These are phyloP conservation scores for Naganishia sp. DNA, from an alignment of 1,284 basidiomycete genomes.

Conservation along the genomic window DNA sequence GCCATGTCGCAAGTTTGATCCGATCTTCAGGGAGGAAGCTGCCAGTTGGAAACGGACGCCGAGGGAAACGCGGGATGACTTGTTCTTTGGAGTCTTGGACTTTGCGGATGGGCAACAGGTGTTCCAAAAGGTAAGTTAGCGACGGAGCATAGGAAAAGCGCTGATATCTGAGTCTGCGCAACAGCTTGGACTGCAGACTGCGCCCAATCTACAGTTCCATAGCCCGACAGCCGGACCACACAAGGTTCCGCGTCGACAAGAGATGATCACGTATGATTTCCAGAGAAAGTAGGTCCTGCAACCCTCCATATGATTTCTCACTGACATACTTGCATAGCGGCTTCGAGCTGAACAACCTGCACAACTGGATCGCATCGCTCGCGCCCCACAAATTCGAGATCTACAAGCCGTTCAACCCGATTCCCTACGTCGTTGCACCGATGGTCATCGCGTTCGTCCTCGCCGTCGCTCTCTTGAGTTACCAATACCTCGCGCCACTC, in stretches of 20 bases:
- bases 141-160: neutral
- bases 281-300: constrained; percentile 58
- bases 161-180: neutral
- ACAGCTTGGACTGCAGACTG: constrained; percentile 68
- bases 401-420: constrained; percentile 50
- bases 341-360: constrained; percentile 73
- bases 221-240: constrained; percentile 71
- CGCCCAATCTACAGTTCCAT: constrained; percentile 78
- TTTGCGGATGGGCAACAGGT: constrained; percentile 72
- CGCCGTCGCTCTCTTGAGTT: constrained; percentile 53
- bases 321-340: constrained; percentile 61
- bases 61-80: constrained; percentile 65
- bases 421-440: constrained; percentile 65
- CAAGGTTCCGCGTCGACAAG: constrained; percentile 58
- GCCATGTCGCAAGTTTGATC: constrained; percentile 77
- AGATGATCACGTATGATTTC: constrained; percentile 75
- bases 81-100: constrained; percentile 90
- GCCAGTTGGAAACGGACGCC: constrained; percentile 72
- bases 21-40: constrained; percentile 74
- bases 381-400: constrained; percentile 56
- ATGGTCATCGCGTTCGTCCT: constrained; percentile 62
- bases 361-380: constrained; percentile 69
- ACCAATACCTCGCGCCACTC: constrained; percentile 61
- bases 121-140: constrained; percentile 69
- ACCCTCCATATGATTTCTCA: constrained; percentile 22